Base-by-base conservation (phyloP, 495 filamentous ascomycete genomes). In the Melanomma pulvis-pyrius region DNA sequence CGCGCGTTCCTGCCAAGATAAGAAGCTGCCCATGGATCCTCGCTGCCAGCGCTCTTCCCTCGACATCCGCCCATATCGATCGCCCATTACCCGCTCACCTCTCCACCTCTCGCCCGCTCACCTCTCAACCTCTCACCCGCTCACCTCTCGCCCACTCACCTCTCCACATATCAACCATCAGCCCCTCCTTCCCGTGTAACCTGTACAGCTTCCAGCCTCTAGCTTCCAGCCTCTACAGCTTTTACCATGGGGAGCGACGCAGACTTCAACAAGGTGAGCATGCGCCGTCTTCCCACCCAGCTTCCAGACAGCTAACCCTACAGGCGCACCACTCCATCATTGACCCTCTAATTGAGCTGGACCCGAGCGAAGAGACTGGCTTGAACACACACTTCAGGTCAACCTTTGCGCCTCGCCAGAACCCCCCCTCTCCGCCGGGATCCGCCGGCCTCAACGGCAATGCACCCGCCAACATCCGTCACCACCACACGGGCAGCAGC, bases 261-360 rank as follows among this genome's bases (percentile, higher is more conserved):
- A 57, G 48, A 68, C 8, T 73, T 63, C 49, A n/a, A 21, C 44
- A 48, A 63, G 62, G 72, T 68, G 47, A 55, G 72, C 59, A 19
- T 21, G 7, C n/a, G 30, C 25, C 1, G 3, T 1, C 21, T 12
- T 25, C 58, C 28, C 55, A 44, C 39, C 26, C 53, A 65, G 29
- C 54, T 50, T n/a, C 25, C 48, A 25, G 15, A 48, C 3, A 13
- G 13, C 29, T 58, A 12, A 52, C 50, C 32, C 17, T 34, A 17
- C 69, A 87, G 83, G 83, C 84, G 3, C 74, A 75, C 41, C 81
- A 82, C 49, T 82, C 84, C 68, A 77, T 88, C 9, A 80, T 89
- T 28, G 84, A 85, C 54, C 86, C 87, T 61, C 74, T 87, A 32
- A 81, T 72, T 32, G 83, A 79, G 12, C 81, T 82, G 7, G 81